Evolutionary conservation across 371 early-diverging fungal genomes (phyloP), one percentile per base, ranked within the genome.

Genomic region (Blakeslea trispora): DNA sequence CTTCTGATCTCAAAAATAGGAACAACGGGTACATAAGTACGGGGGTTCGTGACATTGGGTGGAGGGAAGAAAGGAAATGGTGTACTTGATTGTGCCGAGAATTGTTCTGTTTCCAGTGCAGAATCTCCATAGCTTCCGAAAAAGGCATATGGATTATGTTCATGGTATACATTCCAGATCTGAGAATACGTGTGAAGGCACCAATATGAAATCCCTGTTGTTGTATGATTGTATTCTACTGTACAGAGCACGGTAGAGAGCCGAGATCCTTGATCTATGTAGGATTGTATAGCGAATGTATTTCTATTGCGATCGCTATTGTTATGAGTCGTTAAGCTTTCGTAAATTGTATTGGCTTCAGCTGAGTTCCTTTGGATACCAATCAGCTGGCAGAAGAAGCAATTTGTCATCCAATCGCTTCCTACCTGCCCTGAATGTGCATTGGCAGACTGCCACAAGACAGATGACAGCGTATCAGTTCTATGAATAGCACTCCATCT

Each of bases 11-110:
- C 53, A 53, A 53, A 59, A 14, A 59, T 40, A 22, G 59, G 59
- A 3, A 59, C 53, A 18, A 52, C 53, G 15, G 59, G 53, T 5
- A 53, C 31, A 34, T 59, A 59, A 6, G 59, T 53, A 22, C 59
- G 18, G 3, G 46, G 40, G 21, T 17, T 53, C 0, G 46, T 17
- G 5, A 59, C 9, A 18, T 39, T 5, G 1, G 55, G 55, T 0
- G 48, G 55, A 10, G 55, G 55, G 21, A 55, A 55, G 31, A 59
- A 45, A 1, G 59, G 59, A 34, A 59, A 59, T 9, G 59, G 53
- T 0, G 53, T 53, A 3, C 53, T 34, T 35, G 49, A 34, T 11
- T 49, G 31, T 5, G 13, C 31, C 19, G 40, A 53, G 2, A 18
- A 22, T 15, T 39, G 37, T 17, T 40, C 47, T 39, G 13, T 17